Base-by-base conservation (phyloP, 495 filamentous ascomycete genomes). In the Aspergillus kassunensis region DNA sequence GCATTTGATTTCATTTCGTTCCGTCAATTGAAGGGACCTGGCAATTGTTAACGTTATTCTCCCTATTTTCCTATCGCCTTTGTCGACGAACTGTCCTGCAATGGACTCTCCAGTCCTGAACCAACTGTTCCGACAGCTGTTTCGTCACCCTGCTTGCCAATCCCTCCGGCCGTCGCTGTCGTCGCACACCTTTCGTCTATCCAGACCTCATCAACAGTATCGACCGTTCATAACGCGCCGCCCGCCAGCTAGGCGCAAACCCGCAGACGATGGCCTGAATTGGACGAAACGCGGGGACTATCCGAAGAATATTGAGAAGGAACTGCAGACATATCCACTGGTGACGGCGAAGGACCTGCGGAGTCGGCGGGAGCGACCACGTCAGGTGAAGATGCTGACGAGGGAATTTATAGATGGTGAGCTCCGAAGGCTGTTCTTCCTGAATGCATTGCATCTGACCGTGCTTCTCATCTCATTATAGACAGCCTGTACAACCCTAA, bases 391-490 rank as follows among this genome's bases (percentile, higher is more conserved):
- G 80, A 99, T 99, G 93, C 69, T 96, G 58, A 86, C 90, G 59
- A 80, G 93, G 51, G 95, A 99, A 73, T 99, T 97, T 65, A 93
- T 99, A 60, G 93, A 99, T 69, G 91, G 91, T 95, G 64, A 54
- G 72, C 49, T 52, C 30, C 19, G 11, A 27, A 10, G 1, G 20
- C 12, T 49, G 37, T 13, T 12, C 3, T 5, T 49, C 27, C 13
- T n/a, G n/a, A 1, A 25, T 24, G 9, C 3, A 21, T 43, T 2
- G 35, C 34, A 2, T 18, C 20, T 47, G 34, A 33, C 55, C 27
- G 47, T 48, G 15, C 13, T 47, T 57, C 43, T 64, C 44, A 24
- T 43, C 39, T 16, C 1, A 6, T 20, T 31, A 1, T 51, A 96
- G 93, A 99, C 70, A 92, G 88, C 60, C 73, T 99, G 25, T 99